Evolutionary conservation across 345 rosid genomes (phyloP).

Genomic region (Carallia brachiata): DNA sequence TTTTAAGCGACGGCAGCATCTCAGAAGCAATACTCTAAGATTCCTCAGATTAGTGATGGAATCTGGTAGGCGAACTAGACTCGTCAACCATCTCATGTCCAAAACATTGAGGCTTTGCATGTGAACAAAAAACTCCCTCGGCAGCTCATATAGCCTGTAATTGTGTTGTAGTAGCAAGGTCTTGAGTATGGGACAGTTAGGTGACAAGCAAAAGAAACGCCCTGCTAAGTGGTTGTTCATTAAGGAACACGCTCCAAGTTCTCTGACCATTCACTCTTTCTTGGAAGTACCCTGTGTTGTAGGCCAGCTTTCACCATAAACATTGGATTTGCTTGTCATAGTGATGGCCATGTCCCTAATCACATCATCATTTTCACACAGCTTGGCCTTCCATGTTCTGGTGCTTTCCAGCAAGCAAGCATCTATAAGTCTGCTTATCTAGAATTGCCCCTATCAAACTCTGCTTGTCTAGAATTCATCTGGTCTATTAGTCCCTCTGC

Average conservation of each 20-base stretch:
- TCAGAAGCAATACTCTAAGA: constrained; percentile 18
- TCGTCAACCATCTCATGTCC: not conserved
- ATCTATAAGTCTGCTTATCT: constrained; percentile 14
- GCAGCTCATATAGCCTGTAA: not conserved
- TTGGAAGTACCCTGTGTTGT: not conserved
- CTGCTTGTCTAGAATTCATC: not conserved
- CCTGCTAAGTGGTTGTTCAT: not conserved
- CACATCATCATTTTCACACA: constrained; percentile 24
- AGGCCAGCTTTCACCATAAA: not conserved
- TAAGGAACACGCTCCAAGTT: constrained; percentile 18
- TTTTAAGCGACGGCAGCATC: rapidly evolving
- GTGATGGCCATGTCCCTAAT: constrained; percentile 29
- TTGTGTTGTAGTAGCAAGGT: not conserved
- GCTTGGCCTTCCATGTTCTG: not conserved
- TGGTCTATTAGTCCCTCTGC: constrained; percentile 24
- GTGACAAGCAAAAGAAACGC: constrained; percentile 2
- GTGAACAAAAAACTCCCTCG: not conserved
- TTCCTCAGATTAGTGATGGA: constrained; percentile 15
- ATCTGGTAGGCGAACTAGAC: constrained; percentile 10
- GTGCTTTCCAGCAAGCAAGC: constrained; percentile 12
- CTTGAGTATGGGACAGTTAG: constrained; percentile 13
- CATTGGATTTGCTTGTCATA: not conserved
- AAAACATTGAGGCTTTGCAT: not conserved
- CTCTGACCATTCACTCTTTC: not conserved
- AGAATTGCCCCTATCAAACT: constrained; percentile 15